A percentile compares a stretch with the other conserved stretches of the same genome.
phyloP scores from a whole-genome alignment of 2,329 filamentous ascomycete genomes.

The Penicillium sp. region DNA sequence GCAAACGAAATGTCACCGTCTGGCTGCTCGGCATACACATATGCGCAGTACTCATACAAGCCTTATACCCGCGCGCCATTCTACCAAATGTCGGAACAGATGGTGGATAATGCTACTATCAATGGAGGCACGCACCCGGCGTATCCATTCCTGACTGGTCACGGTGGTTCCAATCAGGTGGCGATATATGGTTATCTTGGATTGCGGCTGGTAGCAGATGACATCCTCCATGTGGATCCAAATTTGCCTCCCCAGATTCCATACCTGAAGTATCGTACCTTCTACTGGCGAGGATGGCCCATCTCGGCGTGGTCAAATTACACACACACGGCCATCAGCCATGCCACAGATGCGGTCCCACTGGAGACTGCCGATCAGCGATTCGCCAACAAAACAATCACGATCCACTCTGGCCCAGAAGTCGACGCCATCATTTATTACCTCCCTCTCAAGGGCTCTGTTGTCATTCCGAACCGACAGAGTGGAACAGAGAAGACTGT shows the following conservation, averaged over 20 bases:
- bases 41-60: slow-evolving; percentile 61
- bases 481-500: slow-evolving; percentile 56
- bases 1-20: slow-evolving; percentile 65
- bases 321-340: slow-evolving; percentile 63
- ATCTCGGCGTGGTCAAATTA: slow-evolving; percentile 62
- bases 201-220: slow-evolving; percentile 59
- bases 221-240: slow-evolving; percentile 62
- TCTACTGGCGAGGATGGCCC: slow-evolving; percentile 67
- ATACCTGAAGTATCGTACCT: slow-evolving; percentile 59
- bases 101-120: slow-evolving; percentile 57
- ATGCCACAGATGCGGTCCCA: slow-evolving; percentile 45
- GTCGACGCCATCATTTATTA: slow-evolving; percentile 45
- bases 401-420: slow-evolving; percentile 56
- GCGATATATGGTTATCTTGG: slow-evolving; percentile 68
- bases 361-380: slow-evolving; percentile 55
- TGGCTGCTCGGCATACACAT: slow-evolving; percentile 68
- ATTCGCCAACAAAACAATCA: slow-evolving; percentile 57
- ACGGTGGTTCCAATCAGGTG: slow-evolving; percentile 68
- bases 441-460: slow-evolving; percentile 50
- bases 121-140: slow-evolving; percentile 69
- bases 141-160: slow-evolving; percentile 69
- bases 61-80: slow-evolving; percentile 67
- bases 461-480: slow-evolving; percentile 60
- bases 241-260: slow-evolving; percentile 65
- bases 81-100: slow-evolving; percentile 70